These are phyloP conservation scores for Microbotryum saponariae DNA, from an alignment of 1,284 basidiomycete species.

Conservation along the genomic window DNA sequence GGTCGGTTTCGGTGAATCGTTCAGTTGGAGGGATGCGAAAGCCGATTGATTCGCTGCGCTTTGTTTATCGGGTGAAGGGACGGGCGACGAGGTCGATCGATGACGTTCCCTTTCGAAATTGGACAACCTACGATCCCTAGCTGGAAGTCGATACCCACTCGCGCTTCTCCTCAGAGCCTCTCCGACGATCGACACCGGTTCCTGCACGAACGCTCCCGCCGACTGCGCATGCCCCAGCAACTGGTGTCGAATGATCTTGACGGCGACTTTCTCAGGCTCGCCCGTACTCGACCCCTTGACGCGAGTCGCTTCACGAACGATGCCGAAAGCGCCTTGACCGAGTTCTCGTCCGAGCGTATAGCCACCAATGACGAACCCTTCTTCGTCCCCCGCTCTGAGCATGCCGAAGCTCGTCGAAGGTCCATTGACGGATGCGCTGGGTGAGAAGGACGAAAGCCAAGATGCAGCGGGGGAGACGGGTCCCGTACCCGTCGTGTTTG, in stretches of 20 bases:
- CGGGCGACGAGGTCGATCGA: background rate
- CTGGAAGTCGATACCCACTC: slow-evolving; percentile 18
- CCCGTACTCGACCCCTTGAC: slow-evolving; percentile 44
- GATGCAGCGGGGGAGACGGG: slow-evolving; percentile 61
- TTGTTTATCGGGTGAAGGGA: background rate
- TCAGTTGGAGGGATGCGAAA: background rate
- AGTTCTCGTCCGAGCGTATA: slow-evolving; percentile 72
- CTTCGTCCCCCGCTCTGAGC: slow-evolving; percentile 28
- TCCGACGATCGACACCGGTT: background rate
- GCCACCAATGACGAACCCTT: slow-evolving; percentile 36
- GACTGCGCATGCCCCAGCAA: slow-evolving; percentile 31
- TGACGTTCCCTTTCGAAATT: slow-evolving; percentile 7
- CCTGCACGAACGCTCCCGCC: background rate
- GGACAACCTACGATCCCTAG: slow-evolving; percentile 10
- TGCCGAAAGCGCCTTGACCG: slow-evolving; percentile 79
- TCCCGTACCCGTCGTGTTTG: background rate
- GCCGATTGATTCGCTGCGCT: background rate
- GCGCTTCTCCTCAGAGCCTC: background rate
- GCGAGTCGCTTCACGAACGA: slow-evolving; percentile 60
- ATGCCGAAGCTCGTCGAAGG: slow-evolving; percentile 2
- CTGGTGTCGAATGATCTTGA: slow-evolving; percentile 63
- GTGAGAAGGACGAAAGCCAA: slow-evolving; percentile 62
- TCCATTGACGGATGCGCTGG: slow-evolving; percentile 38
- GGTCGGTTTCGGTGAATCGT: background rate
- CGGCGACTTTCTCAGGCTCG: slow-evolving; percentile 61